Evolutionary conservation across 306 rosid species (phyloP), one percentile per base, ranked within the genome.

Genomic region (Prunus mongolica): DNA sequence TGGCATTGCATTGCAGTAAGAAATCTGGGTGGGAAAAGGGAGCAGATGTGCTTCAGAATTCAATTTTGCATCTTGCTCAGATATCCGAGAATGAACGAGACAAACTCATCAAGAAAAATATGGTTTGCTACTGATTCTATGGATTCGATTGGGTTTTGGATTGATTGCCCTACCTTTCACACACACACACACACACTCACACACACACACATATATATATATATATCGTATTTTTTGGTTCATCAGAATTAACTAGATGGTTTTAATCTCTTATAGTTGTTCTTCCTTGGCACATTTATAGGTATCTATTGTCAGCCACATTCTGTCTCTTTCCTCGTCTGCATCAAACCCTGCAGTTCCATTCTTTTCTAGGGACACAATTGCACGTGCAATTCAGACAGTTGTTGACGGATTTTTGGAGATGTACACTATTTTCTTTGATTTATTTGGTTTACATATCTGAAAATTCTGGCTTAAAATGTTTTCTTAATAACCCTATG

Each of bases 381-480:
- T 90, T 68, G 82, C 65, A 15, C 83, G 30, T 67, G 91, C 88
- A 76, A 81, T 94, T 74, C 93, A 67, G 80, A 90, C 94, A 62
- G 87, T 91, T 78, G 95, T 94, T 79, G 98, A 94, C 75, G 98
- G 98, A 76, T 94, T 94, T 80, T 62, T 94, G 84, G 92, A 94
- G 79, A 84, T 46, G 97, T 94, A 70, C 75, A 82, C 76, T 86
- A 45, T 72, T 74, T 70, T 69, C 83, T 46, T 46, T 32, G 60
- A 74, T 62, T 70, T 72, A 55, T 60, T 19, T 69, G 45, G 15
- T 76, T 19, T 74, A 67, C 34, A 25, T 24, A 22, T 65, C 56
- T 69, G 20, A 50, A 57, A 28, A 34, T 20, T 71, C 56, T 79
- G 54, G 76, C 71, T 67, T 82, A 71, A 69, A 65, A 54, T 68